Evolutionary conservation across 2,329 filamentous ascomycete genomes (phyloP), one percentile per base, ranked within the genome.

Genomic region (Sporothrix brasiliensis): DNA sequence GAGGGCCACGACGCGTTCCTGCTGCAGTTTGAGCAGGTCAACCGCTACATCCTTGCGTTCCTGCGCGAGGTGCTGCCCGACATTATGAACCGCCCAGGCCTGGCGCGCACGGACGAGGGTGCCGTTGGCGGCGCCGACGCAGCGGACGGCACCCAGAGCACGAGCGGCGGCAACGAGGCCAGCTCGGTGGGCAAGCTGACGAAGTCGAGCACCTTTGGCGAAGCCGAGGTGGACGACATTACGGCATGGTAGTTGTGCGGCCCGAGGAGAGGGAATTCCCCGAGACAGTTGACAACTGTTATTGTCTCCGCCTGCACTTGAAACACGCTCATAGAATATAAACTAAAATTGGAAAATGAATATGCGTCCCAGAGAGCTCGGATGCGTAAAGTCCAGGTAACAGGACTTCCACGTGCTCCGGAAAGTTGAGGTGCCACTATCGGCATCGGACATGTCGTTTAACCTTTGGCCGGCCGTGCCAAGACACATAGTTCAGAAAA

Each of bases 1-100:
- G 95, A 99, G 78, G 95, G 95, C 0, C 95, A 99, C 76, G 95
- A 99, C 79, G 95, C 95, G 0, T 99, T 99, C 79, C 81, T 99
- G 76, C 82, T 99, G 69, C 94, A 99, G 80, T 99, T 99, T 77
- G 93, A 97, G 82, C 94, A 98, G 81, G 95, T 98, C 71, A 99
- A 99, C 80, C 85, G 84, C 44, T 92, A 97, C 78, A 89, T 97
- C 66, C 81, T 97, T 21, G 87, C 87, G 2, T 99, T 99, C 78
- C 83, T 99, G 79, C 87, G 89, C 71, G 89, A 94, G 76, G 89
- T 91, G 2, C 79, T 99, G 41, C 92, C 93, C 0, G 92, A 97
- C 74, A 94, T 99, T 74, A 97, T 98, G 94, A 82, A 80, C 49
- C 87, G 83, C 75, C 53, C 66, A 9, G 73, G 73, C 9, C 44